phyloP scores from a whole-genome alignment of 2,329 filamentous ascomycete genomes.

The Fusarium redolens region DNA sequence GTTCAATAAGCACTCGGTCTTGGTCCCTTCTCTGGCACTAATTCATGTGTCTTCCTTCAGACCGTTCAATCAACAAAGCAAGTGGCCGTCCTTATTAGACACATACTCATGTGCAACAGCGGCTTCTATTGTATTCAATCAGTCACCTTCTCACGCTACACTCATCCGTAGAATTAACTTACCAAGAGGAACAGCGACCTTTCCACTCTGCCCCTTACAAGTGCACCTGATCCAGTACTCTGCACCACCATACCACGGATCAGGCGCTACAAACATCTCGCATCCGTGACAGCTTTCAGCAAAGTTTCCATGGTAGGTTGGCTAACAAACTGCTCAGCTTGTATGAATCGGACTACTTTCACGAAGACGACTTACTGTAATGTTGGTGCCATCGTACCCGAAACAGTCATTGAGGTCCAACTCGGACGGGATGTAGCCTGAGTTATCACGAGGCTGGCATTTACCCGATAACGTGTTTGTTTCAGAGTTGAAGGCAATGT shows the following conservation, averaged over 20 bases:
- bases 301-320: not conserved
- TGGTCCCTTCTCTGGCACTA: not conserved
- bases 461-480: not conserved
- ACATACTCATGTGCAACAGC: conserved; percentile 11
- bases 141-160: rapidly evolving
- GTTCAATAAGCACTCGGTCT: not conserved
- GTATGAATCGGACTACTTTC: rapidly evolving
- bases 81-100: not conserved
- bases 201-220: not conserved
- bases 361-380: not conserved
- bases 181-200: not conserved
- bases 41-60: not conserved
- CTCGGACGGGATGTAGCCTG: not conserved
- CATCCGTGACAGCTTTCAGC: not conserved
- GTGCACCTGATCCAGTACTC: conserved; percentile 5
- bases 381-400: not conserved
- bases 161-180: rapidly evolving
- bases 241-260: not conserved
- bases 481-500: not conserved
- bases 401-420: conserved; percentile 12
- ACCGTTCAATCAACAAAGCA: not conserved
- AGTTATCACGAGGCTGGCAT: conserved; percentile 7
- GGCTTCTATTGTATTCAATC: too few relatives aligned
- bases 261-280: not conserved
- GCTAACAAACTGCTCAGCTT: not conserved